Evolutionary conservation across 441 rosid genomes (phyloP), one percentile per base, ranked within the genome.

Genomic region (Omphalea diandra): DNA sequence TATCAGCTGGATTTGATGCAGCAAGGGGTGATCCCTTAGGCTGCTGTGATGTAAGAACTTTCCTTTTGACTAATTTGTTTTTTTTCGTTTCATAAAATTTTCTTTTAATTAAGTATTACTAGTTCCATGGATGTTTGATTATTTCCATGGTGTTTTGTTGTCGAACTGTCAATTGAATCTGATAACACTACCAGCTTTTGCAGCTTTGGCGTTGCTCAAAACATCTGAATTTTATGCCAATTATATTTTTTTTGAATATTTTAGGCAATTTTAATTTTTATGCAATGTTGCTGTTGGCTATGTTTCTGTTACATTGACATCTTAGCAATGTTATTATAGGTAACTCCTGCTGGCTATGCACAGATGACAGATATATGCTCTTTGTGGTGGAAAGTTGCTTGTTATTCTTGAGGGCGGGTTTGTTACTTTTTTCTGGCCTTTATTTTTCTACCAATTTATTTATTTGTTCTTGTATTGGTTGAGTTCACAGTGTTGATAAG

Each of bases 1-100:
- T 95, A 76, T 95, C 99, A 65, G 96, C 98, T 33, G 98, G 99
- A 75, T 95, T 93, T 87, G 99, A 95, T 87, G 98, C 98, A 11
- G 99, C 98, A 46, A 87, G 96, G 79, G 98, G 99, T 63, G 99
- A 95, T 81, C 99, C 99, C 72, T 70, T 95, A 54, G 99, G 99
- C 75, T 80, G 98, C 79, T 95, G 99, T 74, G 97, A 93, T 83
- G 99, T 90, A 83, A 85, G 93, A 57, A 53, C 59, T 66, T 63
- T 59, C 55, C 59, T 32, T 33, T 59, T 43, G 43, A 46, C 31
- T 31, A 55, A 26, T 41, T 15, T 32, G 24, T 17, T 32, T 65
- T 27, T 41, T 53, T 17, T 33, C 40, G 62, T 29, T 14, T 27
- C 46, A 1, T 61, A 11, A 15, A n/a, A 33, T 18, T 67, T 46